Evolutionary conservation across 2,329 filamentous ascomycete species (phyloP).

Genomic region (Fusarium napiforme): DNA sequence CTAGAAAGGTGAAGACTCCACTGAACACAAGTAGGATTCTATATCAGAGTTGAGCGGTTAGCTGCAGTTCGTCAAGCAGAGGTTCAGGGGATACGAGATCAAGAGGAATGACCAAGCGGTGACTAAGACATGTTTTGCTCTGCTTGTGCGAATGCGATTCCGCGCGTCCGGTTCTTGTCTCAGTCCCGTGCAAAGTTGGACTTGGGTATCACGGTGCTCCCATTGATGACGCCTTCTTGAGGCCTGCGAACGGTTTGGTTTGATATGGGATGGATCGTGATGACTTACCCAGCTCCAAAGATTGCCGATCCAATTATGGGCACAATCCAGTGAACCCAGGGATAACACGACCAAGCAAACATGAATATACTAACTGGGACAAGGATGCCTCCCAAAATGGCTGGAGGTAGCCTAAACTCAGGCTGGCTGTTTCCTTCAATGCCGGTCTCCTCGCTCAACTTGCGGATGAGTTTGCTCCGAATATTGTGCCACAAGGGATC

Average conservation of each 20-base stretch:
- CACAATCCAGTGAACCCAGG: slow-evolving; percentile 79
- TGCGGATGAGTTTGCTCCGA: slow-evolving; percentile 66
- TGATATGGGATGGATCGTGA: slow-evolving; percentile 51
- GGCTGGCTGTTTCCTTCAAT: slow-evolving; percentile 75
- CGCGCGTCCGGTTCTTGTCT: slow-evolving; percentile 28
- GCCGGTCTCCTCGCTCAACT: slow-evolving; percentile 62
- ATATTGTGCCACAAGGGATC: slow-evolving; percentile 75
- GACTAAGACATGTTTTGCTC: slow-evolving; percentile 38
- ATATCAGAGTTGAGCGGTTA: slow-evolving; percentile 44
- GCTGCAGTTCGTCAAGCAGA: slow-evolving; percentile 34
- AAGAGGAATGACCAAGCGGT: slow-evolving; percentile 48
- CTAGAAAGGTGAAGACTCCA: slow-evolving; percentile 89
- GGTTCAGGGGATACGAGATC: slow-evolving; percentile 40
- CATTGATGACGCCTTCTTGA: slow-evolving; percentile 1
- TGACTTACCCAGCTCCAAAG: slow-evolving; percentile 75
- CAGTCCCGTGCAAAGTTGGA: slow-evolving; percentile 9
- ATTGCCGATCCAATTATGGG: slow-evolving; percentile 78
- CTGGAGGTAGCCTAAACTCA: slow-evolving; percentile 84
- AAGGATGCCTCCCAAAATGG: slow-evolving; percentile 77
- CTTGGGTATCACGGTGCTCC: not conserved
- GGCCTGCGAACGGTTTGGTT: slow-evolving; percentile 10
- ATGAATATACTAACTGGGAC: slow-evolving; percentile 87
- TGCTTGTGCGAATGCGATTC: slow-evolving; percentile 10
- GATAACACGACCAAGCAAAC: slow-evolving; percentile 87
- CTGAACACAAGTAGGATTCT: slow-evolving; percentile 83